phyloP scores from a whole-genome alignment of 163 green algal species.

The Prototheca wickerhamii region DNA sequence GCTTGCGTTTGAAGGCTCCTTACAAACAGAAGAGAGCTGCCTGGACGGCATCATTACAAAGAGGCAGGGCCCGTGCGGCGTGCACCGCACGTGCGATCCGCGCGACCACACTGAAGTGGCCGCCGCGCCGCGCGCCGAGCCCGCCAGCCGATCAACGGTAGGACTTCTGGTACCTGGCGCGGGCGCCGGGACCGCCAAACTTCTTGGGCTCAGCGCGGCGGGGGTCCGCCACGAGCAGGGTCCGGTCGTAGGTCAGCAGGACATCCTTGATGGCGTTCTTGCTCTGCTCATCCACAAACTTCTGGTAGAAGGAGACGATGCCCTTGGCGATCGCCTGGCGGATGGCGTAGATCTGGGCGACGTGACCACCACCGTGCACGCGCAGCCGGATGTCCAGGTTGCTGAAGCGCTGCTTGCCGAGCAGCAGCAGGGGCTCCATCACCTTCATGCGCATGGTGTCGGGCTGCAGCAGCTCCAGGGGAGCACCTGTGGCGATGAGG shows the following conservation, averaged over 20 bases:
- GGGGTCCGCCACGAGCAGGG: slow-evolving; percentile 94
- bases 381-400: slow-evolving; percentile 95
- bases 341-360: slow-evolving; percentile 92
- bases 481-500: slow-evolving; percentile 53
- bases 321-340: slow-evolving; percentile 97
- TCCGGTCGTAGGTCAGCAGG: slow-evolving; percentile 92
- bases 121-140: too few species aligned
- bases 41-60: too few species aligned
- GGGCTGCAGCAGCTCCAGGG: slow-evolving; percentile 91
- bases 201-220: slow-evolving; percentile 98
- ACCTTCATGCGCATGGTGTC: slow-evolving; percentile 93
- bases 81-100: too few species aligned
- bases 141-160: slow-evolving; percentile 88
- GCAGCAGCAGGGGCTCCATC: slow-evolving; percentile 92
- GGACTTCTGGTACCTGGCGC: slow-evolving; percentile 95
- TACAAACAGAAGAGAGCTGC: too few species aligned
- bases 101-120: too few species aligned
- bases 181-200: slow-evolving; percentile 90
- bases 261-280: slow-evolving; percentile 98
- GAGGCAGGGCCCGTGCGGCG: too few species aligned
- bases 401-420: slow-evolving; percentile 84
- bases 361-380: slow-evolving; percentile 91
- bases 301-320: slow-evolving; percentile 98
- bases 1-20: too few species aligned
- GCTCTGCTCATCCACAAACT: slow-evolving; percentile 96